Percentiles rank a stretch among this genome's conserved stretches.
phyloP scores from a whole-genome alignment of 164 flowering plant species.

The Amborella trichopoda region DNA sequence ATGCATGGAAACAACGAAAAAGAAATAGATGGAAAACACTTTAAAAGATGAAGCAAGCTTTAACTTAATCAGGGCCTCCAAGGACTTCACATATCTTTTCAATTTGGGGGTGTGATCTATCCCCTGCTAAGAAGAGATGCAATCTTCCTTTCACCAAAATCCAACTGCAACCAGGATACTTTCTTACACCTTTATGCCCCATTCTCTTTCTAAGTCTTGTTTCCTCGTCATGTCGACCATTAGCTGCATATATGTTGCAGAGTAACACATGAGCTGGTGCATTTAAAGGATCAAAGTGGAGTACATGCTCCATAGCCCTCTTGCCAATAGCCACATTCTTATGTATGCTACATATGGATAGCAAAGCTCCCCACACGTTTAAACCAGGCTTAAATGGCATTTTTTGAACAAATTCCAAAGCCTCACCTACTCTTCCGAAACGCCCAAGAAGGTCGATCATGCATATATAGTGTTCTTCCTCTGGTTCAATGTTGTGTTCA shows the following conservation, averaged over 20 bases:
- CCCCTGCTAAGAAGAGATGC: slow-evolving; percentile 37
- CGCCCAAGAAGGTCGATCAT: slow-evolving; percentile 40
- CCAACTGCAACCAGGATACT: slow-evolving; percentile 63
- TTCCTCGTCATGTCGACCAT: slow-evolving; percentile 22
- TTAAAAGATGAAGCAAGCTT: too few relatives aligned
- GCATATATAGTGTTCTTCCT: slow-evolving; percentile 24
- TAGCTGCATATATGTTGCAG: slow-evolving; percentile 34
- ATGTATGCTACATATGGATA: slow-evolving; percentile 31
- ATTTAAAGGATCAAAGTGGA: slow-evolving; percentile 39
- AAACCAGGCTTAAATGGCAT: slow-evolving; percentile 29
- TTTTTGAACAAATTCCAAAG: slow-evolving; percentile 23
- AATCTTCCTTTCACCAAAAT: slow-evolving; percentile 21
- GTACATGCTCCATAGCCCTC: slow-evolving; percentile 24
- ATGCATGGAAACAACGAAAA: too few relatives aligned
- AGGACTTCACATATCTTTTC: slow-evolving; percentile 10
- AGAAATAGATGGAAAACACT: too few relatives aligned
- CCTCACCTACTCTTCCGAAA: slow-evolving; percentile 32
- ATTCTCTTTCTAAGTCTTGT: slow-evolving; percentile 33
- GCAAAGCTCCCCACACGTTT: slow-evolving; percentile 45
- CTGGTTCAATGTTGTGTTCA: slow-evolving; percentile 17
- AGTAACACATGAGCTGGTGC: slow-evolving; percentile 41
- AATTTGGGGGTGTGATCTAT: slow-evolving; percentile 17
- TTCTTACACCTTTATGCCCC: slow-evolving; percentile 40
- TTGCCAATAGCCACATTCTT: slow-evolving; percentile 19
- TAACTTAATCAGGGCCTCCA: too few relatives aligned